Evolutionary conservation across 179 eudicot species (phyloP), one percentile per base, ranked within the genome.

Genomic region (Silene noctiflora): DNA sequence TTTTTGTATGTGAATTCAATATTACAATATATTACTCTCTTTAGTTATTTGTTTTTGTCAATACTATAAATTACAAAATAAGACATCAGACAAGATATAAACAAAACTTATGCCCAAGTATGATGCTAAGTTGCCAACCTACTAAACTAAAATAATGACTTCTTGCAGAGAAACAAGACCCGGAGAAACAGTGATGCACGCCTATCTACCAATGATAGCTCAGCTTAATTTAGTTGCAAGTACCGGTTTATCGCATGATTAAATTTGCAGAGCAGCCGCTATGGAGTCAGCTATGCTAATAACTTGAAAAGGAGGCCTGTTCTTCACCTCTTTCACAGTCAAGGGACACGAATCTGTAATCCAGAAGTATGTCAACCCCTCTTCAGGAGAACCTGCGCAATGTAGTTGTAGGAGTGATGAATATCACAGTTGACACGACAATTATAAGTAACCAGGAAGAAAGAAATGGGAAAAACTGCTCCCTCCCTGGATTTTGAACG

Each of bases 321-420:
- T 79, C 81, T 86, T 87, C 83, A 96, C 98, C 59, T 87, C 86
- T 76, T 85, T 83, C 77, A 93, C 97, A 0, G 97, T 93, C 80
- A 78, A 71, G 12, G 99, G 94, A 72, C 99, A 95, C 1, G 99
- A 95, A 72, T 95, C 99, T 39, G 99, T 95, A 51, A 95, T 95
- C 99, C 99, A 95, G 48, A 95, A 95, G 87, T 93, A 82, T 42
- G 87, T 60, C 83, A 95, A 73, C 66, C 94, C 97, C 31, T 84
- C 91, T 77, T 77, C 94, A 0, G 98, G 94, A 60, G 61, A 21
- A 59, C 98, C 98, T 94, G 83, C 42, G 48, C 8, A 1, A 39
- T 39, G 46, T 39, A 39, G 46, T 39, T 39, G 4, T 14, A 51
- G 58, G 39, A 51, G 19, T 51, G 17, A 51, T 51, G 58, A 16